Evolutionary conservation across 345 rosid genomes (phyloP), one percentile per base, ranked within the genome.

Genomic region (Hirschfeldia incana): DNA sequence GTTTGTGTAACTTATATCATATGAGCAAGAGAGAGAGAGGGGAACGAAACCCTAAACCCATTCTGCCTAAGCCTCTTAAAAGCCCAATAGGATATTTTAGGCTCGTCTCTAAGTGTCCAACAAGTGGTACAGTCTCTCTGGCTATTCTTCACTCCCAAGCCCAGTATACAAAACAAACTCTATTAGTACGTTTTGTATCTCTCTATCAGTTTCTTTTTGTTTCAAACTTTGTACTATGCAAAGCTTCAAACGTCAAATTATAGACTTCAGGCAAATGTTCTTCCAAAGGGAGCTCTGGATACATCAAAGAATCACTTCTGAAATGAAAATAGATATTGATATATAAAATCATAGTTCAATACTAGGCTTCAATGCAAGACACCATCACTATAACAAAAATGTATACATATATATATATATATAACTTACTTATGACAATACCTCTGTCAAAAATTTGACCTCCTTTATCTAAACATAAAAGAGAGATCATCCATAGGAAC

Each of bases 401-500:
- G n/a, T 36, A n/a, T 44, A 10, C 5, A 10, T 21, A 21, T 21
- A 21, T 21, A 10, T 21, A 21, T 21, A 46, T 68, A 49, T 79
- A 73, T 65, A 74, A 28, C 74, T 61, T 67, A 46, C 17, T 65
- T 71, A 46, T 64, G 81, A 58, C 62, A 72, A 67, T 27, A 46
- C 33, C 51, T 78, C 21, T 17, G 73, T 67, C 30, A 66, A 67
- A 27, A 34, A 29, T 29, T 32, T 57, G 6, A 30, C 34, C 7
- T 29, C 13, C 33, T 68, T 64, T 65, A 79, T 37, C 82, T 78
- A 53, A 79, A 79, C 82, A 79, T 74, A 46, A 13, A 46, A 13
- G 55, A 46, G 55, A 44, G 51, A 44, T 44, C 5, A 46, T 46
- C 53, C 53, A 46, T 46, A 13, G 16, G 55, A 46, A 46, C 55